Evolutionary conservation across 2,329 filamentous ascomycete genomes (phyloP).

Genomic region (Acrodontium crateriforme): DNA sequence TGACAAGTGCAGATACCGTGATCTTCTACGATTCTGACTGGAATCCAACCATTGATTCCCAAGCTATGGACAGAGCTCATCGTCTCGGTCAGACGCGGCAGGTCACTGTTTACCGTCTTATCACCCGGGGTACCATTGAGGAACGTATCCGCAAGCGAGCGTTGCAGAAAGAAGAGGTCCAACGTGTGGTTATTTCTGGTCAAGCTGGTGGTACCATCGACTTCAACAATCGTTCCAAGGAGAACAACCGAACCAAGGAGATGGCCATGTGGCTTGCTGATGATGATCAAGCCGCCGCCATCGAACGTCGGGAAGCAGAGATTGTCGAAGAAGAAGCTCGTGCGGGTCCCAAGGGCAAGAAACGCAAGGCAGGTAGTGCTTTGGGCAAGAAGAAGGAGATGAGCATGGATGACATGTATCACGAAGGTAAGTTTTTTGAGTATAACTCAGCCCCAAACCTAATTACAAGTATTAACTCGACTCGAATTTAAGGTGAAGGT

Average conservation of each 20-base stretch:
- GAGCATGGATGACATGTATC: conserved; percentile 90
- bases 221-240: conserved; percentile 75
- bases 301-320: conserved; percentile 85
- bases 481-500: conserved; percentile 61
- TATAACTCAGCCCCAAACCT: too few species aligned
- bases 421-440: conserved; percentile 94
- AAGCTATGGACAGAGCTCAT: conserved; percentile 98
- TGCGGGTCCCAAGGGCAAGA: conserved; percentile 42
- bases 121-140: conserved; percentile 92
- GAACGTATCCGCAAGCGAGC: conserved; percentile 95
- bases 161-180: conserved; percentile 95
- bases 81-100: conserved; percentile 90
- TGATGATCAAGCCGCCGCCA: conserved; percentile 86
- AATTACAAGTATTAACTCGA: too few species aligned
- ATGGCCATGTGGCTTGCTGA: conserved; percentile 98
- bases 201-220: conserved; percentile 69
- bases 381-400: conserved; percentile 48
- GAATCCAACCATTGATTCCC: conserved; percentile 97
- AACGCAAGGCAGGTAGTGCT: conserved; percentile 33
- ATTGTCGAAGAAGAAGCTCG: conserved; percentile 51
- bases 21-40: conserved; percentile 99
- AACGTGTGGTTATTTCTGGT: conserved; percentile 89
- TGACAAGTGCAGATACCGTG: conserved; percentile 92
- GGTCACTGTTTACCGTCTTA: conserved; percentile 93
- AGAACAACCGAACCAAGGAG: conserved; percentile 94